Evolutionary conservation across 306 rosid species (phyloP).

Genomic region (Lupinus albus): DNA sequence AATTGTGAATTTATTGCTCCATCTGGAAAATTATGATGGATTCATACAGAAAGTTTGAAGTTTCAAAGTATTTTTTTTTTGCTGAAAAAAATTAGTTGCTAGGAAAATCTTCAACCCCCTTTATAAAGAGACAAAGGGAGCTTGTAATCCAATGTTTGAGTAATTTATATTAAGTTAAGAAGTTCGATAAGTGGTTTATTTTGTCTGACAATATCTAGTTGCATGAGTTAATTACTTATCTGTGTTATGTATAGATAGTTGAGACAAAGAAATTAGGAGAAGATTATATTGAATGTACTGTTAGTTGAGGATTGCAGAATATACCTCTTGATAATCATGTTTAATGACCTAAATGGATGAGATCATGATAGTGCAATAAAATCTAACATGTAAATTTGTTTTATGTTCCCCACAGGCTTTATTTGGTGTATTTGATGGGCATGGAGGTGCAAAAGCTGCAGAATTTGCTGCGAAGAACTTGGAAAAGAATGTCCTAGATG

Average conservation of each 20-base stretch:
- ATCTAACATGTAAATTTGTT: conserved; percentile 26
- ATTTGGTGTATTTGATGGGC: conserved; percentile 93
- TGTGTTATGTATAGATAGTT: not conserved
- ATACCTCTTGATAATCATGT: not conserved
- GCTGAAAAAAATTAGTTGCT: too few species aligned
- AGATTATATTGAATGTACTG: not conserved
- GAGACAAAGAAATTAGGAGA: conserved; percentile 16
- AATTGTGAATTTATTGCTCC: too few species aligned
- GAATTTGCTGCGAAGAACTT: conserved; percentile 81
- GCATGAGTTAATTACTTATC: not conserved
- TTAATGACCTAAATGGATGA: conserved; percentile 3
- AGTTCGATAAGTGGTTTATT: too few species aligned
- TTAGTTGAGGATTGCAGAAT: not conserved
- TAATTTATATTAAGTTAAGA: not conserved
- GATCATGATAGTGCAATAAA: conserved; percentile 13
- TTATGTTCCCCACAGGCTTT: conserved; percentile 64
- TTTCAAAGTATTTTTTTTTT: too few species aligned
- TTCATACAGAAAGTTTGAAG: too few species aligned
- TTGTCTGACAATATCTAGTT: too few species aligned
- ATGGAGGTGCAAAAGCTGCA: conserved; percentile 89
- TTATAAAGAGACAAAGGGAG: not conserved
- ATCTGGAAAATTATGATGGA: too few species aligned
- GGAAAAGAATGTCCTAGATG: conserved; percentile 66
- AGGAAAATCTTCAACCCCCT: not conserved
- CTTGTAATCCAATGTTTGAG: not conserved